phyloP scores from a whole-genome alignment of 192 early-diverging fungal species.

The Coemansia sp. region DNA sequence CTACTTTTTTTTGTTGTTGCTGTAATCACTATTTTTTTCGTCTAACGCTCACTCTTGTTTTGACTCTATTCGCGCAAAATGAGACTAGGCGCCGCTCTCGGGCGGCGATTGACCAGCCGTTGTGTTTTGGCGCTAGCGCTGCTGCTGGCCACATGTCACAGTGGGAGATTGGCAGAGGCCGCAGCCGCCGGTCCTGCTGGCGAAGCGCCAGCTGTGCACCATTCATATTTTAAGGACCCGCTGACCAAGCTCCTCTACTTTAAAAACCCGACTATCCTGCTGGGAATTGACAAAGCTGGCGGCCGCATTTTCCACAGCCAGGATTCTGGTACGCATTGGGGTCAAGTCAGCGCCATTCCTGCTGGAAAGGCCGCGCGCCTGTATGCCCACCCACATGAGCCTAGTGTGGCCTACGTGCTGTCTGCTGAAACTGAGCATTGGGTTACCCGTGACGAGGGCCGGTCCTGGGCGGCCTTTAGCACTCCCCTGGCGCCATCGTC shows the following conservation, averaged over 20 bases:
- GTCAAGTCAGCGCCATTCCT: slow-evolving; percentile 42
- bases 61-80: slow-evolving; percentile 1
- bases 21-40: slow-evolving; percentile 1
- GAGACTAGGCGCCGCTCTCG: neutral
- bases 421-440: slow-evolving; percentile 32
- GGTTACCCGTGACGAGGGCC: slow-evolving; percentile 48
- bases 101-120: neutral
- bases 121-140: slow-evolving; percentile 1
- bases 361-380: slow-evolving; percentile 46
- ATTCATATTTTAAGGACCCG: slow-evolving; percentile 34
- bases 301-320: slow-evolving; percentile 58
- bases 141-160: neutral
- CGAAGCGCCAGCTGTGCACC: slow-evolving; percentile 22
- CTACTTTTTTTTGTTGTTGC: neutral
- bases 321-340: slow-evolving; percentile 67
- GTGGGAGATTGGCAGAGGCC: neutral
- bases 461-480: slow-evolving; percentile 41
- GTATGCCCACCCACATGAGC: slow-evolving; percentile 64
- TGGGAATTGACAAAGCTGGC: slow-evolving; percentile 53
- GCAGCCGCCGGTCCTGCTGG: neutral
- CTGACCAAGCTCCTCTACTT: slow-evolving; percentile 47
- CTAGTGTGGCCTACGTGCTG: slow-evolving; percentile 49
- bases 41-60: neutral
- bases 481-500: slow-evolving; percentile 33
- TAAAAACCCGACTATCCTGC: slow-evolving; percentile 29